phyloP scores from a whole-genome alignment of 2,329 filamentous ascomycete genomes.

The Fusarium oxysporum region DNA sequence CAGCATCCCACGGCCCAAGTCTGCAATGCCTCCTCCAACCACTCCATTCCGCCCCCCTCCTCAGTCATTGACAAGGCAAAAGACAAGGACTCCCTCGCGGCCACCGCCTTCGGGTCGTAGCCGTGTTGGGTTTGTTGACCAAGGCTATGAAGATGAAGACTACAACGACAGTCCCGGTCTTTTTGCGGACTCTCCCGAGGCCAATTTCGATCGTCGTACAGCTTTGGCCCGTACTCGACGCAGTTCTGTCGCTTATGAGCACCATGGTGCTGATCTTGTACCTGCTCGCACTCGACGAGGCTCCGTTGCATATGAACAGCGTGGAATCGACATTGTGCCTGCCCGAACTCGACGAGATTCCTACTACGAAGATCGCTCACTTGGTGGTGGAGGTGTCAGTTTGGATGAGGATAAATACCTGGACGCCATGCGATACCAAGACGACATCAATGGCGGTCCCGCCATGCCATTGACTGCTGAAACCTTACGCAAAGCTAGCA shows the following conservation, averaged over 20 bases:
- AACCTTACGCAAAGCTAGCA: constrained; percentile 62
- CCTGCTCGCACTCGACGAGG: constrained; percentile 51
- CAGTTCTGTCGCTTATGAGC: constrained; percentile 53
- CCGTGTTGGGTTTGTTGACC: constrained; percentile 49
- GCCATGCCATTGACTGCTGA: constrained; percentile 66
- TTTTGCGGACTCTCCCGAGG: constrained; percentile 55
- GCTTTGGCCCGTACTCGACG: constrained; percentile 51
- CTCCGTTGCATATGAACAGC: constrained; percentile 54
- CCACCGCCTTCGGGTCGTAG: constrained; percentile 48
- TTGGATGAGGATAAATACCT: constrained; percentile 55
- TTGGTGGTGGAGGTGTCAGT: constrained; percentile 50
- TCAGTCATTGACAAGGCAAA: constrained; percentile 44
- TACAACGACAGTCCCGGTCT: constrained; percentile 50
- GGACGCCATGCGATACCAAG: constrained; percentile 61
- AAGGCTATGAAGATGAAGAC: constrained; percentile 55
- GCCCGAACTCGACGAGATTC: constrained; percentile 55
- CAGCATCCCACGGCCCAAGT: constrained; percentile 52
- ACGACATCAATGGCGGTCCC: constrained; percentile 60
- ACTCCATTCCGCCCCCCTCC: constrained; percentile 47
- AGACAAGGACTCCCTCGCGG: constrained; percentile 50
- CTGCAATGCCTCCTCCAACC: constrained; percentile 46
- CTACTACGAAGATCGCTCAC: constrained; percentile 53
- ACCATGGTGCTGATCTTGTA: constrained; percentile 54
- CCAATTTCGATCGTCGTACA: constrained; percentile 49
- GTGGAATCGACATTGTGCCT: constrained; percentile 52